Evolutionary conservation across 345 rosid species (phyloP).

Genomic region (Alliaria petiolata): DNA sequence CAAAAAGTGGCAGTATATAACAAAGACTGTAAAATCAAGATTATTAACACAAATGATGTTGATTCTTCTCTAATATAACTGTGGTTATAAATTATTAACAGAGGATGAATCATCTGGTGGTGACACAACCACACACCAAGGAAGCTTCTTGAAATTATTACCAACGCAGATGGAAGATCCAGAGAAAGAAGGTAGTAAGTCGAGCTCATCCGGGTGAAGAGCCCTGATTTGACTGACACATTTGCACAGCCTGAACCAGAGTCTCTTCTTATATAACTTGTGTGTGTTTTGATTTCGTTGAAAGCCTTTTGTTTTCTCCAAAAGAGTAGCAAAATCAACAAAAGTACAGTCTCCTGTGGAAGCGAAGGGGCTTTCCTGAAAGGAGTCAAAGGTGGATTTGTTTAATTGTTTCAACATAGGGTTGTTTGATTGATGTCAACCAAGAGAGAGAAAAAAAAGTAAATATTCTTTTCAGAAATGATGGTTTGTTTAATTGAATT

Average conservation of each 20-base stretch:
- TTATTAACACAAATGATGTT: background rate
- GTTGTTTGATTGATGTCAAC: conserved; percentile 4
- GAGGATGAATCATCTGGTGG: conserved; percentile 62
- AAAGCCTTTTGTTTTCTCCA: conserved; percentile 4
- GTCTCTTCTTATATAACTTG: conserved; percentile 13
- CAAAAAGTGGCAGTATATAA: background rate
- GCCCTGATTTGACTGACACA: conserved; percentile 8
- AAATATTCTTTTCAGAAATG: conserved; percentile 16
- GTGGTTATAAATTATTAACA: conserved; percentile 30
- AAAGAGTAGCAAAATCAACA: conserved; percentile 22
- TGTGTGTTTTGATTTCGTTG: conserved; percentile 26
- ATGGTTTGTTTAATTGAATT: conserved; percentile 6
- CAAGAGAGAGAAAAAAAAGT: conserved; percentile 4
- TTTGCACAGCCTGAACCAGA: conserved; percentile 28
- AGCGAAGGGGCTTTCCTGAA: conserved; percentile 8
- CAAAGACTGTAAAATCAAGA: no score
- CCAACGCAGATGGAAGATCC: conserved; percentile 61
- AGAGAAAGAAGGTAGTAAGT: conserved; percentile 43
- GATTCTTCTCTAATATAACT: background rate
- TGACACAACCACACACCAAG: conserved; percentile 33
- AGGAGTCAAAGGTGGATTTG: conserved; percentile 8
- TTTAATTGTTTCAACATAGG: conserved; percentile 30
- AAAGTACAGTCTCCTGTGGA: conserved; percentile 4
- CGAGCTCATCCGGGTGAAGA: conserved; percentile 27
- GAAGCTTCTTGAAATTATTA: conserved; percentile 78